Conservation (phyloP, 2,329 filamentous ascomycete genomes). For the Aspergillus pseudoterreus region DNA sequence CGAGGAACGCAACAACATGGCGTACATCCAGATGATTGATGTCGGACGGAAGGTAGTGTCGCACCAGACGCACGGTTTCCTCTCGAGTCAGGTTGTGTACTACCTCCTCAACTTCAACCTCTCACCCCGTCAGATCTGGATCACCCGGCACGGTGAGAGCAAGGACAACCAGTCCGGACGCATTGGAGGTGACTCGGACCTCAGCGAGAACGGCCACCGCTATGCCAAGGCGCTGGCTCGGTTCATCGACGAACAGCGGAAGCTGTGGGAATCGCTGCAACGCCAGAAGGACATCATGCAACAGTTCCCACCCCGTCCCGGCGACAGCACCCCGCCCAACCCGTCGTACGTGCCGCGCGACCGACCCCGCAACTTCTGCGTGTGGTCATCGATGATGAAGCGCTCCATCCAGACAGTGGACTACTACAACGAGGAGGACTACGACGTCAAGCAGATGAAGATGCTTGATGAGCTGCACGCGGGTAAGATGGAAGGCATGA, state of each 20-base stretch:
- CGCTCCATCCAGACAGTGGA: conserved; percentile 84
- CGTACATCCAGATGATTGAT: conserved; percentile 97
- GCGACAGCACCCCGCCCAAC: conserved; percentile 91
- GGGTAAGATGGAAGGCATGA: conserved; percentile 89
- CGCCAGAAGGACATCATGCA: conserved; percentile 71
- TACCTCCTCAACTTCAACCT: conserved; percentile 97
- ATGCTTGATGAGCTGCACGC: conserved; percentile 97
- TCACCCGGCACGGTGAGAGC: conserved; percentile 91
- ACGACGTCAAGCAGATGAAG: conserved; percentile 94
- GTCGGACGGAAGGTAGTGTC: conserved; percentile 92
- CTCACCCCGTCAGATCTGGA: conserved; percentile 94
- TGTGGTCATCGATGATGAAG: conserved; percentile 97
- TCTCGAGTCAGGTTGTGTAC: conserved; percentile 87
- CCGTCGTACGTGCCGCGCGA: conserved; percentile 65
- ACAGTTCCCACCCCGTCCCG: conserved; percentile 83
- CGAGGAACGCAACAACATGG: conserved; percentile 85
- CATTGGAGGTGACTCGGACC: conserved; percentile 83
- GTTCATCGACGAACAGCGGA: conserved; percentile 78
- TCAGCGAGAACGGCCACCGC: conserved; percentile 73
- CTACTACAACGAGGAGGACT: conserved; percentile 92
- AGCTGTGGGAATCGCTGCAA: conserved; percentile 79
- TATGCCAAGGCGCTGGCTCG: conserved; percentile 76
- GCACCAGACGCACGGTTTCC: conserved; percentile 84
- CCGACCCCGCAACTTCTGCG: conserved; percentile 81
- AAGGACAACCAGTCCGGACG: conserved; percentile 81